phyloP scores from a whole-genome alignment of 805 yeast species.

The Peterozyma xylosa region DNA sequence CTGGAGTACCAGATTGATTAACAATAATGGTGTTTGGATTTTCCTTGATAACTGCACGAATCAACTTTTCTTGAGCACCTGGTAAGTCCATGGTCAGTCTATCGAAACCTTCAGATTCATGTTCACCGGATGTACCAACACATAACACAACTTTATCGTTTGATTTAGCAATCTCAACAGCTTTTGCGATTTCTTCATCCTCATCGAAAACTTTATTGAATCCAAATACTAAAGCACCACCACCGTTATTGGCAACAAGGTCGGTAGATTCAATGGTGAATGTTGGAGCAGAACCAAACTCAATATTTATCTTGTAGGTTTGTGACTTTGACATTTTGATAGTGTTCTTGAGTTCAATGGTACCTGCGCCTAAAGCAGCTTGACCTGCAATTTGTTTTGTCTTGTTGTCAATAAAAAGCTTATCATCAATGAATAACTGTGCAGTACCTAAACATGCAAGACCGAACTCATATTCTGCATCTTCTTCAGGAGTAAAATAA shows the following conservation, averaged over 20 bases:
- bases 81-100: conserved; percentile 45
- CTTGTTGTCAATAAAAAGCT: conserved; percentile 36
- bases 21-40: conserved; percentile 47
- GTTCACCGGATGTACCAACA: conserved; percentile 45
- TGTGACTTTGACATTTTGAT: conserved; percentile 24
- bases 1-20: conserved; percentile 56
- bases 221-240: conserved; percentile 29
- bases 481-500: conserved; percentile 26
- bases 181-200: conserved; percentile 27
- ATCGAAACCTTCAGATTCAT: conserved; percentile 58
- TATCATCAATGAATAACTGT: conserved; percentile 31
- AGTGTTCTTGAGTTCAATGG: conserved; percentile 25
- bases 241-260: conserved; percentile 20
- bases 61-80: conserved; percentile 34
- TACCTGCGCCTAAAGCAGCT: conserved; percentile 34
- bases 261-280: conserved; percentile 15
- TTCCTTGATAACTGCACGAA: conserved; percentile 34
- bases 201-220: conserved; percentile 19
- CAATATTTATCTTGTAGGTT: conserved; percentile 28
- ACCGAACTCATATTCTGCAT: conserved; percentile 32
- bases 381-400: conserved; percentile 31
- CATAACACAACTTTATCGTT: conserved; percentile 47
- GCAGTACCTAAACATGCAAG: conserved; percentile 34
- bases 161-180: conserved; percentile 39
- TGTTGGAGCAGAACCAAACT: conserved; percentile 34